phyloP scores from a whole-genome alignment of 83 land plant species.

The Isoetes engelmannii region DNA sequence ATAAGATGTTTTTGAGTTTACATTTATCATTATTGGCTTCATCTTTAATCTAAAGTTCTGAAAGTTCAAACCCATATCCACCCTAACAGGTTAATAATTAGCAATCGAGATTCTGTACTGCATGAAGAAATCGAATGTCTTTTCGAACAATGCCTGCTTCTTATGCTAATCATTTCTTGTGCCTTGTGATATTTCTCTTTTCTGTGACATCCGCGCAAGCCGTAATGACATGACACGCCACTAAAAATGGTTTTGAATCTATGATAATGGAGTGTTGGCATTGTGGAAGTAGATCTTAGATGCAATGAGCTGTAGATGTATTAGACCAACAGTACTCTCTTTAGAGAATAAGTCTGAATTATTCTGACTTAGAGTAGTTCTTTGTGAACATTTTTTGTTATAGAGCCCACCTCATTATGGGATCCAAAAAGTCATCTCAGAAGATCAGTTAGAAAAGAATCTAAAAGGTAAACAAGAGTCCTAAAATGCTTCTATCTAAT shows the following conservation, averaged over 20 bases:
- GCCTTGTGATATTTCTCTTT: no score
- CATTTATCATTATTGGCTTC: not conserved
- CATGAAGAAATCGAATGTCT: no score
- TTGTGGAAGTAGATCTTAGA: not conserved
- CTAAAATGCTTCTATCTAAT: not conserved
- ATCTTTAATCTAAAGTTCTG: no score
- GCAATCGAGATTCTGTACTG: no score
- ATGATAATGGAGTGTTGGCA: no score
- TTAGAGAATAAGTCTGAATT: not conserved
- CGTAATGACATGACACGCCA: no score
- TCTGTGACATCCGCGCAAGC: no score
- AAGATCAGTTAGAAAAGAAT: constrained; percentile 61
- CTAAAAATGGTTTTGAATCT: no score
- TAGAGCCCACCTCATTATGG: constrained; percentile 89
- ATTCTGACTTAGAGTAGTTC: not conserved
- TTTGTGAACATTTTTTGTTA: constrained; percentile 3
- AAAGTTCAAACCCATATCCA: no score
- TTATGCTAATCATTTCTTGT: no score
- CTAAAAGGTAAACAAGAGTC: constrained; percentile 57
- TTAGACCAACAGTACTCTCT: not conserved
- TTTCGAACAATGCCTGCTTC: no score
- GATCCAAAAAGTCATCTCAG: constrained; percentile 46
- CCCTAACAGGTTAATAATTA: no score
- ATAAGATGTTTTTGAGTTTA: not conserved
- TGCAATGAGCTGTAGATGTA: not conserved